Evolutionary conservation across 768 basidiomycete species (phyloP).

Genomic region (Tricholoma matsutake): DNA sequence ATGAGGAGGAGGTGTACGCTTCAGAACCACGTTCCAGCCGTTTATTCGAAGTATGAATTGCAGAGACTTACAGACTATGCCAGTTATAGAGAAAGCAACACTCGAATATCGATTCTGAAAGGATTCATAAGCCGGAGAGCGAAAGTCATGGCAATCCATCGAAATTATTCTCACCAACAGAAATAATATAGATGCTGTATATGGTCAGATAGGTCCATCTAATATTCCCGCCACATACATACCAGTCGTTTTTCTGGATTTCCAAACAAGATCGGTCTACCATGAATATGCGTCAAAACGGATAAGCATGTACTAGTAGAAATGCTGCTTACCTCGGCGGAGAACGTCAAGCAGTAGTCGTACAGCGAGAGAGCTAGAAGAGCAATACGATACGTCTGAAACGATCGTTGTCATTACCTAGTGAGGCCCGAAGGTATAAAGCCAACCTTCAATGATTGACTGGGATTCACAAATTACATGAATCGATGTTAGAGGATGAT

Average conservation of each 20-base stretch:
- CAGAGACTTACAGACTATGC: conserved; percentile 9
- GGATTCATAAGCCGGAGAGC: neutral
- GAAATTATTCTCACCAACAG: conserved; percentile 11
- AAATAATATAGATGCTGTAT: conserved; percentile 13
- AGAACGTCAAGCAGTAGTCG: conserved; percentile 17
- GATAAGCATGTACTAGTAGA: too few species aligned
- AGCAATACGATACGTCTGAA: conserved; percentile 5
- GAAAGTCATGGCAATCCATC: neutral
- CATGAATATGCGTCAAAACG: neutral
- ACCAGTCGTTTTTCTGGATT: conserved; percentile 6
- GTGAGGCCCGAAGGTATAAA: neutral
- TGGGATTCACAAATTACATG: neutral
- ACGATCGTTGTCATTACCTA: neutral
- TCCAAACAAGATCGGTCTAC: conserved; percentile 19
- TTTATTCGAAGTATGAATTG: neutral
- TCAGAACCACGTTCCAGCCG: neutral
- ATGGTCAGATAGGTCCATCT: neutral
- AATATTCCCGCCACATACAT: neutral
- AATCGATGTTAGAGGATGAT: neutral
- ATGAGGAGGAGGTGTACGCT: conserved; percentile 15
- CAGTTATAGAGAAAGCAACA: conserved; percentile 10
- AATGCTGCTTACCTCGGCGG: conserved; percentile 9
- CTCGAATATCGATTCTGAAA: conserved; percentile 19
- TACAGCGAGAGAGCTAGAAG: conserved; percentile 14
- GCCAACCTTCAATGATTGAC: neutral